A percentile compares a stretch with the other conserved stretches of the same genome.
Conservation (phyloP, 352 stramenopile species). For the Globisporangium abappressorium region DNA sequence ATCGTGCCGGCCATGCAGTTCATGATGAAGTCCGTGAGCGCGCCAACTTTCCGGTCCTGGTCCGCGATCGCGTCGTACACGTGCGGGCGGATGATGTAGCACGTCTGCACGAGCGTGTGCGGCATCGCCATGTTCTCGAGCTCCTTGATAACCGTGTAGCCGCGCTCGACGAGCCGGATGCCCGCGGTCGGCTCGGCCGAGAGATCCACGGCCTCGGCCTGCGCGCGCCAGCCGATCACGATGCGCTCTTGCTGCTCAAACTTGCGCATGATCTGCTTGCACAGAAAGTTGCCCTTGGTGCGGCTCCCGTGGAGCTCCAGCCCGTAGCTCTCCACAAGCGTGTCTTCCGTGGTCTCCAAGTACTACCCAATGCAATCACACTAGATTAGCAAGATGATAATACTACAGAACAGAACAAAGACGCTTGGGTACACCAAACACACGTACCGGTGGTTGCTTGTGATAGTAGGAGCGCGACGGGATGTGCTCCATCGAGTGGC, state of each 20-base stretch:
- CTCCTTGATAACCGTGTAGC: slow-evolving; percentile 60
- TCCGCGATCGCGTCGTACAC: slow-evolving; percentile 64
- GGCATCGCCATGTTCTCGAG: slow-evolving; percentile 28
- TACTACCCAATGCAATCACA: slow-evolving; percentile 27
- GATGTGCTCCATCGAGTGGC: slow-evolving; percentile 55
- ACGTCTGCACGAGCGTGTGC: slow-evolving; percentile 65
- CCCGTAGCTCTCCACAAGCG: slow-evolving; percentile 52
- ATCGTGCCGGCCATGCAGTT: slow-evolving; percentile 57
- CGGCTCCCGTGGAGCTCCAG: slow-evolving; percentile 46
- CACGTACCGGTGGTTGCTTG: slow-evolving; percentile 41
- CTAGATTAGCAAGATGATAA: slow-evolving; percentile 9
- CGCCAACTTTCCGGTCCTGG: slow-evolving; percentile 55
- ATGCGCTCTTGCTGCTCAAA: slow-evolving; percentile 51
- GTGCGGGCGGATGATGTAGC: slow-evolving; percentile 60
- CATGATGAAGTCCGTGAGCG: slow-evolving; percentile 67
- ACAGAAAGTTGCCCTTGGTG: slow-evolving; percentile 46
- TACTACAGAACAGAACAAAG: neutral
- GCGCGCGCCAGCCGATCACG: slow-evolving; percentile 56
- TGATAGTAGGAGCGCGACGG: slow-evolving; percentile 54
- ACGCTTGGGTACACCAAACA: neutral
- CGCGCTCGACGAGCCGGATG: slow-evolving; percentile 51
- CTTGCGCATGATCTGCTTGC: slow-evolving; percentile 51
- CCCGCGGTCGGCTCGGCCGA: slow-evolving; percentile 49
- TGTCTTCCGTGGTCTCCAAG: slow-evolving; percentile 41
- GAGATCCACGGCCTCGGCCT: slow-evolving; percentile 49